A percentile compares a stretch with the other conserved stretches of the same genome.
Evolutionary conservation across 2,329 filamentous ascomycete species (phyloP).

Genomic region (Macrophomina tecta): DNA sequence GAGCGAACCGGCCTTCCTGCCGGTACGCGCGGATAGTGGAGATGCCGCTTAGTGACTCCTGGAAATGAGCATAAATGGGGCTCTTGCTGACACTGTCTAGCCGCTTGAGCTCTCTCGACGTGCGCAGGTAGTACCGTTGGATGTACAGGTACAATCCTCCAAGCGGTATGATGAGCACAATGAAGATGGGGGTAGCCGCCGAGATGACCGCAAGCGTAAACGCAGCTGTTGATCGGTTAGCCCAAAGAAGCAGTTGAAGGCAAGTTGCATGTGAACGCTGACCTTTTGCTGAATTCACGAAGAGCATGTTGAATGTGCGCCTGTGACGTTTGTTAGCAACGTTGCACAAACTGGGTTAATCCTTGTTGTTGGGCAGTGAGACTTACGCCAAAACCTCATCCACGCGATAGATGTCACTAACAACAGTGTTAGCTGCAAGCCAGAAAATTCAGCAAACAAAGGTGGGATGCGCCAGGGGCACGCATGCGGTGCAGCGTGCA

Average conservation of each 20-base stretch:
- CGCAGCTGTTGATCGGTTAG: constrained; percentile 47
- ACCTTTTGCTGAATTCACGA: constrained; percentile 58
- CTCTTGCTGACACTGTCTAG: constrained; percentile 94
- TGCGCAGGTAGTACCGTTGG: constrained; percentile 94
- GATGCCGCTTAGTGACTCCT: constrained; percentile 92
- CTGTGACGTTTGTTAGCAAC: constrained; percentile 18
- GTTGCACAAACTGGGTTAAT: neutral
- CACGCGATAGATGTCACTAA: constrained; percentile 76
- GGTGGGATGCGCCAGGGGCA: constrained; percentile 5
- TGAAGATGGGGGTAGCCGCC: constrained; percentile 78
- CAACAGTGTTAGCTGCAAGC: constrained; percentile 24
- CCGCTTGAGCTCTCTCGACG: constrained; percentile 94
- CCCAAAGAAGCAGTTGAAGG: neutral
- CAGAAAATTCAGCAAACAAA: constrained; percentile 19
- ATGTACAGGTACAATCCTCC: constrained; percentile 85
- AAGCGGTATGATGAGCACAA: constrained; percentile 81
- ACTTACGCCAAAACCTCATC: constrained; percentile 85
- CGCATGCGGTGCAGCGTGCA: constrained; percentile 25
- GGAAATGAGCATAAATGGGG: constrained; percentile 97
- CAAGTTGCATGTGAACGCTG: constrained; percentile 35
- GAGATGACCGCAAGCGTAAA: constrained; percentile 91
- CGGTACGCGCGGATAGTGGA: constrained; percentile 94
- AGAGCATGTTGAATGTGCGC: constrained; percentile 93
- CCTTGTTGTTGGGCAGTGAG: constrained; percentile 9
- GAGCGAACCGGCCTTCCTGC: constrained; percentile 83